Evolutionary conservation across 768 basidiomycete genomes (phyloP).

Genomic region (Coprinellus micaceus): DNA sequence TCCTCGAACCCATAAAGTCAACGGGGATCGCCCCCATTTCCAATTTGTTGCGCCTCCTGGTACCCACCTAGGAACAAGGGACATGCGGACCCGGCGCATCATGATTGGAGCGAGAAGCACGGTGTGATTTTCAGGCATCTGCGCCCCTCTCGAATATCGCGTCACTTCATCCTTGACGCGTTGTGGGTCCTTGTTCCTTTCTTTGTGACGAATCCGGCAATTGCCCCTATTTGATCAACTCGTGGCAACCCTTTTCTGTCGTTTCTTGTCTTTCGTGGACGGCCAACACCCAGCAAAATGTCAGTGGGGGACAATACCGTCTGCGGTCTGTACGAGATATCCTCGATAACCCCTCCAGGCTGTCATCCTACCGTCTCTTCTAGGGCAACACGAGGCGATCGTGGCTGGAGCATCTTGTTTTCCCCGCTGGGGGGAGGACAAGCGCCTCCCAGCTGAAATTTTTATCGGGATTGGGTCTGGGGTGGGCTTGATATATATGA

Average conservation of each 20-base stretch:
- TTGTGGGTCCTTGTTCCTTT: no score
- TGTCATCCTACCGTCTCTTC: no score
- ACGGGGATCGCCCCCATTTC: no score
- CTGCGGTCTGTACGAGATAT: not conserved
- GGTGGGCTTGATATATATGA: not conserved
- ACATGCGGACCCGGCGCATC: no score
- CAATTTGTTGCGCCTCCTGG: no score
- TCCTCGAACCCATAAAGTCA: no score
- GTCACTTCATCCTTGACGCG: no score
- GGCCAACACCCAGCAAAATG: not conserved
- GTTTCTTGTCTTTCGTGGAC: not conserved
- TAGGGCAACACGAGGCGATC: no score
- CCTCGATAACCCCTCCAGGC: not conserved
- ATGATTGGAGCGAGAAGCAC: no score
- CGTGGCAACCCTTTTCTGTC: constrained; percentile 1
- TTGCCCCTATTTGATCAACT: not conserved
- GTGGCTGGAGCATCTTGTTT: not conserved
- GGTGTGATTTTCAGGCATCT: no score
- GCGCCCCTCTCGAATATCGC: no score
- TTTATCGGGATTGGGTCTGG: not conserved
- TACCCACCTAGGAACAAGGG: no score
- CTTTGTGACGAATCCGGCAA: not conserved
- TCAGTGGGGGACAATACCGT: not conserved
- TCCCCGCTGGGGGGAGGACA: not conserved
- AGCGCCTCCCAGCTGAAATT: not conserved